These are phyloP conservation scores for Psophocarpus tetragonolobus DNA, from an alignment of 306 rosid species.

Conservation along the genomic window DNA sequence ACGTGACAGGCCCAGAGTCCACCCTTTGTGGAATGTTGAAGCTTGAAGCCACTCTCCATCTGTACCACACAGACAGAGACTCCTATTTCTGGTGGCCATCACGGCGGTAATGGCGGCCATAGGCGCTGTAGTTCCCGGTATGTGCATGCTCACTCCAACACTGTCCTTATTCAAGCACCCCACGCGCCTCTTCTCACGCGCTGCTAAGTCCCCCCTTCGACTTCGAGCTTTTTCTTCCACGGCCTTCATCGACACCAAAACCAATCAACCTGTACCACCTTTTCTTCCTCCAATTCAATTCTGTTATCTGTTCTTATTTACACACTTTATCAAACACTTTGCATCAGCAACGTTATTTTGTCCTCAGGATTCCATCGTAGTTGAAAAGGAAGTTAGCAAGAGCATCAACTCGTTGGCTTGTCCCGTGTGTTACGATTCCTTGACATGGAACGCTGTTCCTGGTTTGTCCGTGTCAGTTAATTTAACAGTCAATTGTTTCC, in stretches of 20 bases:
- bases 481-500: not conserved
- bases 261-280: constrained; percentile 39
- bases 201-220: constrained; percentile 28
- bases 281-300: not conserved
- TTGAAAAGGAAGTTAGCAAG: constrained; percentile 44
- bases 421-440: constrained; percentile 68
- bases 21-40: not conserved
- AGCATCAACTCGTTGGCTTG: constrained; percentile 67
- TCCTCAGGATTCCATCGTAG: constrained; percentile 47
- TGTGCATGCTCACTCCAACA: constrained; percentile 32
- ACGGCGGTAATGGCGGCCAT: constrained; percentile 53
- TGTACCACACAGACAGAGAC: not conserved
- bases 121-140: constrained; percentile 17
- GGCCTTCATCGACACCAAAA: constrained; percentile 40
- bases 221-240: constrained; percentile 54
- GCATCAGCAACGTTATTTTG: not conserved
- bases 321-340: not conserved
- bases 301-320: not conserved
- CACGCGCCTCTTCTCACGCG: constrained; percentile 27
- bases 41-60: not conserved
- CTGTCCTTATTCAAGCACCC: constrained; percentile 33
- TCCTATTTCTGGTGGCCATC: not conserved
- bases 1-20: not conserved
- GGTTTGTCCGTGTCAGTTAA: constrained; percentile 61
- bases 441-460: constrained; percentile 42